Base-by-base conservation (phyloP, 768 basidiomycete species). In the Aureoboletus auriporus region DNA sequence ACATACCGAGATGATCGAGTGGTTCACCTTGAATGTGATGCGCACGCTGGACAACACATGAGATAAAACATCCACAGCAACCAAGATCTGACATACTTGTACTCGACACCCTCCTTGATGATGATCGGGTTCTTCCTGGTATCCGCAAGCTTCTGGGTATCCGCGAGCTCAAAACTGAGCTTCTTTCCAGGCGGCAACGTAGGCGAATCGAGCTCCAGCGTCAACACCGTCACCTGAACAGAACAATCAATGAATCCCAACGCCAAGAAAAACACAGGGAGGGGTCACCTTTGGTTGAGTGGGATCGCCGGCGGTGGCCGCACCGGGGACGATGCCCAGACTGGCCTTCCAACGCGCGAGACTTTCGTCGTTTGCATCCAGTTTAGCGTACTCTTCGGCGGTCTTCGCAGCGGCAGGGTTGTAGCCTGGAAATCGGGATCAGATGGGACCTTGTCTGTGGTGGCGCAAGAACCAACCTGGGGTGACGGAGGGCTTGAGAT, bases 281-380 rank as follows among this genome's bases (percentile, higher is more conserved):
- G 36, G 44, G 63, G 36, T 50, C 53, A 86, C 91, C 80, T 89
- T 90, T 43, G 88, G 87, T 12, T 80, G 81, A 56, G 51, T 68
- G 12, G 72, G 65, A 48, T 71, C 61, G 16, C 63, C 70, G 12
- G 42, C 27, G 5, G 63, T 26, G 16, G 20, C 20, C 20, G 64
- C 73, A 27, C 78, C 83, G 30, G 81, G 76, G 44, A 79, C 76
- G 51, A 97, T 83, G 45, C 95, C 95, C 26, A 98, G 77, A 45
- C 86, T 92, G 34, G 90, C 91, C 67, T 98, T 98, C 95, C 95
- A 98, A 54, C 92, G 84, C 29, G 86, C 84, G 59, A 98, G 78
- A 66, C 89, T 92, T 70, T 96, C 94, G 65, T 97, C 94, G 52
- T 88, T 76, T 28, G 86, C 84, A 70, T 96, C 94, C 38, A 95